Evolutionary conservation across 352 stramenopile genomes (phyloP), one percentile per base, ranked within the genome.

Genomic region (Phytophthora melonis): DNA sequence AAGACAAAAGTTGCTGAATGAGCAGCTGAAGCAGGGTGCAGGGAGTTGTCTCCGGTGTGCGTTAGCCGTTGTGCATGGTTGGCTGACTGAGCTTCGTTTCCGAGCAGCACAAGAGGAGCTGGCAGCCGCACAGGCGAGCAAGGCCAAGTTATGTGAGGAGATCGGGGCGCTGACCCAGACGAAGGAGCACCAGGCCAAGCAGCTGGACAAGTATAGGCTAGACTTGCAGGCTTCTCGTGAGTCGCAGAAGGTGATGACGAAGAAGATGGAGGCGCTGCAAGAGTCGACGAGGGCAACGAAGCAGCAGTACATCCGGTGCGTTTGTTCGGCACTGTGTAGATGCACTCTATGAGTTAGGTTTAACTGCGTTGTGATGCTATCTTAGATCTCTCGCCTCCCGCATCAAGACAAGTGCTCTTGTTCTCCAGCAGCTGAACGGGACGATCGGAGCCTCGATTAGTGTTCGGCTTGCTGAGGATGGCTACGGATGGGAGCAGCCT

Each of bases 51-150:
- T 27, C 34, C 34, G 32, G 27, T 16, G 5, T n/a, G 19, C 23
- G 32, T 45, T 54, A 14, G 6, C 27, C 27, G 41, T 49, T 8
- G 13, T 49, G 41, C 21, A 5, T 49, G 41, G 14, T 19, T 49
- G 14, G 36, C 14, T 49, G 41, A 49, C 41, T 49, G 14, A 49
- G 41, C 13, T 49, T 19, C 41, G 41, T 19, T 49, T 2, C 41
- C 41, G 41, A 49, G 14, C 41, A 93, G 86, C 77, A 10, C 83
- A 89, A 78, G 81, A 91, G 65, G 86, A 92, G 50, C 64, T 94
- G 30, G 80, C 69, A 34, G 55, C 55, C 43, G 70, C 78, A 4
- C 80, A 88, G 49, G 58, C 67, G 9, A 81, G 78, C 54, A 92
- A 84, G 62, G 70, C 71, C 30, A 82, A 80, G 58, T 32, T 93